phyloP scores from a whole-genome alignment of 2,329 filamentous ascomycete species.

The Colletotrichum falcatum region DNA sequence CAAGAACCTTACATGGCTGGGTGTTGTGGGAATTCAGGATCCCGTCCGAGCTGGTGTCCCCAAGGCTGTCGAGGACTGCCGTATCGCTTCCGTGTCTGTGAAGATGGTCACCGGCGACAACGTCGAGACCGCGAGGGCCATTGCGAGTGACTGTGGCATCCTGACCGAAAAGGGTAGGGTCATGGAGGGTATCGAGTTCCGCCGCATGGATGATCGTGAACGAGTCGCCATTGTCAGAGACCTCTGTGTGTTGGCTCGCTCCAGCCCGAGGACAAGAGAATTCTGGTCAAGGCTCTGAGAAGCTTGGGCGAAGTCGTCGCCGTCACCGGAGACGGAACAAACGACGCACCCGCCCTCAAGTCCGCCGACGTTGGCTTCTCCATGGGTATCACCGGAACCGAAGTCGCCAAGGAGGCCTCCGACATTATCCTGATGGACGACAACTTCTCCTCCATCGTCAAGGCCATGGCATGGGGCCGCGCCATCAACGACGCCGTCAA shows the following conservation, averaged over 20 bases:
- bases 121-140: conserved; percentile 63
- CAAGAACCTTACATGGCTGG: conserved; percentile 54
- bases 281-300: conserved; percentile 73
- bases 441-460: conserved; percentile 72
- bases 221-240: conserved; percentile 61
- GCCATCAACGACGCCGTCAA: conserved; percentile 73
- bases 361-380: conserved; percentile 77
- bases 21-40: conserved; percentile 48
- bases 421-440: conserved; percentile 73
- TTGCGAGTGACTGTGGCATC: conserved; percentile 64
- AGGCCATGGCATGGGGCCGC: conserved; percentile 71
- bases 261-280: conserved; percentile 76
- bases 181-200: conserved; percentile 71
- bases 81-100: conserved; percentile 49
- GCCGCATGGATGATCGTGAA: conserved; percentile 62
- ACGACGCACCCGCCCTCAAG: conserved; percentile 74
- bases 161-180: conserved; percentile 69
- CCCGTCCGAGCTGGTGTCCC: conserved; percentile 42
- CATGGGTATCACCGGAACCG: conserved; percentile 75
- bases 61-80: conserved; percentile 39
- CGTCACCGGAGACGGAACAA: conserved; percentile 75
- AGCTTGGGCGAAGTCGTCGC: conserved; percentile 75
- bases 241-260: conserved; percentile 73
- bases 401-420: conserved; percentile 72
- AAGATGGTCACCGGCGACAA: conserved; percentile 63